A percentile compares a stretch with the other conserved stretches of the same genome.
Evolutionary conservation across 352 stramenopile genomes (phyloP).

Genomic region (Pythium phragmitis): DNA sequence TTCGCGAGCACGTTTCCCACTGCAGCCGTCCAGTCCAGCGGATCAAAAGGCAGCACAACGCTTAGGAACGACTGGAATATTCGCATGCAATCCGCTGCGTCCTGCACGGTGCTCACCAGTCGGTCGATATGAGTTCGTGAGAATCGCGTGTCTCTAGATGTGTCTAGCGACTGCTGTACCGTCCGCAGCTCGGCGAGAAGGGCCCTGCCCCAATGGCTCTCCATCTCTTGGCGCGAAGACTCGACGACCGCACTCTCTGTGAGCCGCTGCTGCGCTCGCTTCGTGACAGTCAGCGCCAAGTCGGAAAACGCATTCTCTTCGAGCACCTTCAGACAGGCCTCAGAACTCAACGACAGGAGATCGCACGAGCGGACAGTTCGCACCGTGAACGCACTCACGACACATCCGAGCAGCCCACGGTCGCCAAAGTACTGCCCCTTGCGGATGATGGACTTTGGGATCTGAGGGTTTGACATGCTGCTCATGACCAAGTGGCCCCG

Average conservation of each 20-base stretch:
- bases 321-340: slow-evolving; percentile 18
- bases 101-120: not conserved
- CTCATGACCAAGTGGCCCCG: slow-evolving; percentile 24
- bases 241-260: not conserved
- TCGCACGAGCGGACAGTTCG: slow-evolving; percentile 25
- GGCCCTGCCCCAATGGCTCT: slow-evolving; percentile 20
- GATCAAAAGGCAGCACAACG: slow-evolving; percentile 23
- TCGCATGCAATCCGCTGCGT: slow-evolving; percentile 14
- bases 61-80: slow-evolving; percentile 21
- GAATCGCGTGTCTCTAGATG: not conserved
- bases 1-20: not conserved
- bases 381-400: slow-evolving; percentile 18
- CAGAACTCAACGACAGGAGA: slow-evolving; percentile 25
- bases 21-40: slow-evolving; percentile 23
- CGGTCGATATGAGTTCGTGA: slow-evolving; percentile 18
- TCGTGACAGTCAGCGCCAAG: slow-evolving; percentile 14
- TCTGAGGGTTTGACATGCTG: not conserved
- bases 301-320: slow-evolving; percentile 17
- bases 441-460: slow-evolving; percentile 11
- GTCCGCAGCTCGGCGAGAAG: slow-evolving; percentile 9
- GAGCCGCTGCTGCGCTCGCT: slow-evolving; percentile 5
- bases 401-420: slow-evolving; percentile 20
- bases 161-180: not conserved
- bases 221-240: slow-evolving; percentile 25
- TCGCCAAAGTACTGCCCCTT: slow-evolving; percentile 33